Percentiles rank a stretch among this genome's conserved stretches.
phyloP scores from a whole-genome alignment of 1,284 basidiomycete genomes.

The Mycosarcoma mackinlayi region DNA sequence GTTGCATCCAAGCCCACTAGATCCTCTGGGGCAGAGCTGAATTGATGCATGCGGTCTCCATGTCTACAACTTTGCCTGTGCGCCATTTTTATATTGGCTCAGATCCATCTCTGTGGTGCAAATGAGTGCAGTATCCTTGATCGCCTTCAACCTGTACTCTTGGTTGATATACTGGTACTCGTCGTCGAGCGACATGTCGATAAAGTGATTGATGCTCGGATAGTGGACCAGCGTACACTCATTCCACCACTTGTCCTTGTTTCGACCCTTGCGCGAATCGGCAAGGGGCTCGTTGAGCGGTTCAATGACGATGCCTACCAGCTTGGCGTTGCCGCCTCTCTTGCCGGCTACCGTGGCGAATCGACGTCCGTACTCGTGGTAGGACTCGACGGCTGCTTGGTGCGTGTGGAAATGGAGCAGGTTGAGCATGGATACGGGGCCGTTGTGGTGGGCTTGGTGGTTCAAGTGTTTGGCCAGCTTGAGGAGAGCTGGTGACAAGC shows the following conservation, averaged over 20 bases:
- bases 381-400: constrained; percentile 22
- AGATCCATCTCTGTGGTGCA: constrained; percentile 44
- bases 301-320: constrained; percentile 44
- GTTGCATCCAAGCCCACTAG: not conserved
- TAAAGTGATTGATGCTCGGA: constrained; percentile 50
- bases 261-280: constrained; percentile 22
- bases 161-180: constrained; percentile 52
- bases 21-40: not conserved
- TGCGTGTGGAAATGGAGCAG: constrained; percentile 42
- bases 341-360: constrained; percentile 41
- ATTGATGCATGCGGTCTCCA: not conserved
- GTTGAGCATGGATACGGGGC: constrained; percentile 53
- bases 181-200: constrained; percentile 50
- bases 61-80: constrained; percentile 19
- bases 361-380: constrained; percentile 46
- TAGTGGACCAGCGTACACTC: constrained; percentile 50
- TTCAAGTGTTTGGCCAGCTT: constrained; percentile 32
- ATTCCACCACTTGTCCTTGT: constrained; percentile 46
- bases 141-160: constrained; percentile 36
- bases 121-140: constrained; percentile 47
- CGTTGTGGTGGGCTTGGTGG: constrained; percentile 12
- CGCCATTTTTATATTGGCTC: constrained; percentile 1
- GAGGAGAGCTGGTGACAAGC: constrained; percentile 38
- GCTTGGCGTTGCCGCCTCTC: constrained; percentile 49
- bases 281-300: constrained; percentile 12